Evolutionary conservation across 2,329 filamentous ascomycete species (phyloP).

Genomic region (Alternaria angustiovoidea): DNA sequence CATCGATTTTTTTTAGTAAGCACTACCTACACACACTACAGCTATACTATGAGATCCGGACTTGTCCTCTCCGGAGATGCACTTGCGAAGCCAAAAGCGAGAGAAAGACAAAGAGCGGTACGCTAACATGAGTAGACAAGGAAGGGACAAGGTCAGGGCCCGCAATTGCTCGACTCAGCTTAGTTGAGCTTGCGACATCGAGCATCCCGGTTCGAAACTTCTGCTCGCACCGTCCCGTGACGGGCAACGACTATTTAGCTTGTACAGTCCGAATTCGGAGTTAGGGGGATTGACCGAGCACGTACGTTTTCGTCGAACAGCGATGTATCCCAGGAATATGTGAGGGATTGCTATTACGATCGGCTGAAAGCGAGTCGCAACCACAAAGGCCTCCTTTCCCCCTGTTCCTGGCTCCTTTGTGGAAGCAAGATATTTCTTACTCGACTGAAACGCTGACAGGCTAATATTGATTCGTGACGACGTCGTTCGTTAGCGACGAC

Average conservation of each 20-base stretch:
- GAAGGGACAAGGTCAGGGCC: slow-evolving; percentile 10
- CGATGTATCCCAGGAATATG: not conserved
- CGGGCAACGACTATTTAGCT: slow-evolving; percentile 8
- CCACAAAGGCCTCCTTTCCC: not conserved
- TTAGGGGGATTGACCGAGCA: not conserved
- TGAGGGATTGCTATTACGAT: slow-evolving; percentile 4
- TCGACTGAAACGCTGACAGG: slow-evolving; percentile 1
- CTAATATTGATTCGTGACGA: slow-evolving; percentile 1
- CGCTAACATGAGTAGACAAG: slow-evolving; percentile 5
- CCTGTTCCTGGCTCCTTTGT: not conserved
- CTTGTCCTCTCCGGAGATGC: slow-evolving; percentile 3
- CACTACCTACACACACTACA: not conserved
- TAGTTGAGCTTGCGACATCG: slow-evolving; percentile 4
- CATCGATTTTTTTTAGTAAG: not conserved
- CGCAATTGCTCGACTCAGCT: slow-evolving; percentile 4
- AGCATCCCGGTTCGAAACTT: slow-evolving; percentile 7
- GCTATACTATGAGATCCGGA: not conserved
- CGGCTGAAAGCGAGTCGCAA: slow-evolving; percentile 7
- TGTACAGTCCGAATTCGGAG: slow-evolving; percentile 4
- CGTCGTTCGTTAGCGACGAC: not conserved
- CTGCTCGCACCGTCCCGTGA: slow-evolving; percentile 14
- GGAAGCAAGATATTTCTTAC: slow-evolving; percentile 1
- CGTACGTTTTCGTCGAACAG: not conserved
- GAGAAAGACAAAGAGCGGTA: slow-evolving; percentile 1
- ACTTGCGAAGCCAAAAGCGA: not conserved